A percentile compares a stretch with the other conserved stretches of the same genome.
phyloP scores from a whole-genome alignment of 352 stramenopile species.

The Phytophthora brassicae region DNA sequence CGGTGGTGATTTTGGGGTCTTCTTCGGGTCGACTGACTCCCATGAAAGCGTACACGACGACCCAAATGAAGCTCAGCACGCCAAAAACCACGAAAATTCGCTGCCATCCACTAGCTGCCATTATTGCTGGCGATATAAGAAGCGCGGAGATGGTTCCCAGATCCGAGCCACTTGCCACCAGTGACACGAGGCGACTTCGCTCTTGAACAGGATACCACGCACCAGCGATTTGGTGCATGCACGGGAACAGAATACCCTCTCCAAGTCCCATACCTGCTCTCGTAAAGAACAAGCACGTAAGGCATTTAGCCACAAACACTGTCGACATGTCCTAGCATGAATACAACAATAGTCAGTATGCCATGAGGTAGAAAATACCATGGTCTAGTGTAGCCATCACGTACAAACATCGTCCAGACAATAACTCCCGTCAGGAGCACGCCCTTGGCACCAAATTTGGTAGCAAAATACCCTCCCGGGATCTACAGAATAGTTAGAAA shows the following conservation, averaged over 20 bases:
- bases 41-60: slow-evolving; percentile 55
- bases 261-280: slow-evolving; percentile 82
- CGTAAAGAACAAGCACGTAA: slow-evolving; percentile 72
- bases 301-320: slow-evolving; percentile 56
- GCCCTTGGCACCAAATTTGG: slow-evolving; percentile 67
- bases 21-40: slow-evolving; percentile 69
- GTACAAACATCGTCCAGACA: slow-evolving; percentile 82
- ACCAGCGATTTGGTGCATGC: slow-evolving; percentile 86
- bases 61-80: slow-evolving; percentile 75
- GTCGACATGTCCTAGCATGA: slow-evolving; percentile 66
- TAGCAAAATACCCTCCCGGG: slow-evolving; percentile 71
- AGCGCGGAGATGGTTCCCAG: slow-evolving; percentile 81
- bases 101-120: slow-evolving; percentile 64
- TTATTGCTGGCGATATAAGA: slow-evolving; percentile 70
- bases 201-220: slow-evolving; percentile 85
- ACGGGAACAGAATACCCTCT: slow-evolving; percentile 87
- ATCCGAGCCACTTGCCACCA: slow-evolving; percentile 80
- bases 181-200: slow-evolving; percentile 73
- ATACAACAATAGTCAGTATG: background rate
- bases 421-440: slow-evolving; percentile 78
- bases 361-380: background rate
- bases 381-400: slow-evolving; percentile 6
- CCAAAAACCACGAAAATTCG: slow-evolving; percentile 81
- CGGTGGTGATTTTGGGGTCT: slow-evolving; percentile 56
- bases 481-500: slow-evolving; percentile 45